These are phyloP conservation scores for Rehmannia glutinosa DNA, from an alignment of 257 asterid genomes.

Conservation along the genomic window DNA sequence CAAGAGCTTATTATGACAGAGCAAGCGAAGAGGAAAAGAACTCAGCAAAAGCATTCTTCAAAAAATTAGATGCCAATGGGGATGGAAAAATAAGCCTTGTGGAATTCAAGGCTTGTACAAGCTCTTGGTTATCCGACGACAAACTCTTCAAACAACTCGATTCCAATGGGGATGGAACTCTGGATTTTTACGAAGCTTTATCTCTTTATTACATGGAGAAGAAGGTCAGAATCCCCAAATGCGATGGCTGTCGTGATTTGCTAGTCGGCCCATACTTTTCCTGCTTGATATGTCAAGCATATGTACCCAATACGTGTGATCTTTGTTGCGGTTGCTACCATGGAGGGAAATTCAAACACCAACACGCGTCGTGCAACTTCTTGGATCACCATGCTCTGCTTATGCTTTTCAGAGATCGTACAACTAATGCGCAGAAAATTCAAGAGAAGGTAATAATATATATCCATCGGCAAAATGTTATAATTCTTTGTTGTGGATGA, in stretches of 20 bases:
- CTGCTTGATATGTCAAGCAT: slow-evolving; percentile 10
- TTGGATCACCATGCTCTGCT: no score
- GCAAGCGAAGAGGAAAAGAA: slow-evolving; percentile 19
- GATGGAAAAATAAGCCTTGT: slow-evolving; percentile 15
- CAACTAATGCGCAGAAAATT: no score
- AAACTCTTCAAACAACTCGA: slow-evolving; percentile 19
- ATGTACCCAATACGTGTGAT: neutral
- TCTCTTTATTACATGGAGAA: no score
- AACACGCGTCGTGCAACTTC: slow-evolving; percentile 3
- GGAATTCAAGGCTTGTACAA: neutral
- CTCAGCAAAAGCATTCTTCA: neutral
- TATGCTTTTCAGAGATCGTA: no score
- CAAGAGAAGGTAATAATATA: no score
- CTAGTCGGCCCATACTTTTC: slow-evolving; percentile 19
- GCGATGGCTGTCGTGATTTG: neutral
- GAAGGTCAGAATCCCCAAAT: neutral
- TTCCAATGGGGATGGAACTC: no score
- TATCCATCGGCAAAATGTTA: no score
- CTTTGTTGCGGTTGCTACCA: slow-evolving; percentile 21
- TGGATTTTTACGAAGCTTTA: no score
- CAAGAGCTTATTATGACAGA: slow-evolving; percentile 21
- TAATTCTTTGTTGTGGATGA: no score
- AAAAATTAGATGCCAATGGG: neutral
- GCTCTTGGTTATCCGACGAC: neutral
- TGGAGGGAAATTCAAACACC: neutral